Base-by-base conservation (phyloP, 164 flowering plant genomes). In the Macadamia integrifolia region DNA sequence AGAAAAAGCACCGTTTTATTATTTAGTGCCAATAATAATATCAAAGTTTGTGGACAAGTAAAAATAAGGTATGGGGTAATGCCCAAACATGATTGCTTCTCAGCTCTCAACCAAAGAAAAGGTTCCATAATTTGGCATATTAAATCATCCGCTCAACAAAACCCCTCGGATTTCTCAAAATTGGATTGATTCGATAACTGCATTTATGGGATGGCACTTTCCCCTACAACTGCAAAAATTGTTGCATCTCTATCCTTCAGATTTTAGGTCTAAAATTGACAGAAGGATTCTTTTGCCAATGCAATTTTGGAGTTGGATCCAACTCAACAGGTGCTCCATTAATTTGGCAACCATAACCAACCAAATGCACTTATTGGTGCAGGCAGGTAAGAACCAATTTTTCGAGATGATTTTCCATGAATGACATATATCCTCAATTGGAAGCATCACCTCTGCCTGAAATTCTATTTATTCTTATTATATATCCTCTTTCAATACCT, bases 401-500 rank as follows among this genome's bases (percentile, higher is more conserved):
- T 31, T 14, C 52, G 46, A 49, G 35, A 60, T 28, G 60, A 57
- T 15, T 14, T 17, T 17, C 9, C 17, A 30, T 35, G 40, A 35
- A 35, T 35, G 40, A 35, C 13, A 69, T 29, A 64, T 56, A 32
- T 58, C 23, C 18, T 66, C 58, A 61, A 35, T 44, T 48, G 59
- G 53, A 61, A 50, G 56, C 12, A 66, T 64, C 69, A 60, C 15
- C 12, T 49, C 48, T n/a, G 7, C 12, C 69, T 6, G n/a, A 42
- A 12, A 35, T 18, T 30, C 42, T 31, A 50, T 8, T 31, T 7
- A 31, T 28, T 61, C 29, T 18, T 48, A 46, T 11, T 46, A 2
- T 46, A 46, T 11, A 3, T 9, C 53, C 60, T 42, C 50, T 53
- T 52, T 9, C 44, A 35, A 60, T 85, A 94, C 99, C 98, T 94